Percentiles rank a stretch among this genome's conserved stretches.
These are phyloP conservation scores for Magnaporthiopsis rhizophila DNA, from an alignment of 2,329 filamentous ascomycete species.

Conservation along the genomic window DNA sequence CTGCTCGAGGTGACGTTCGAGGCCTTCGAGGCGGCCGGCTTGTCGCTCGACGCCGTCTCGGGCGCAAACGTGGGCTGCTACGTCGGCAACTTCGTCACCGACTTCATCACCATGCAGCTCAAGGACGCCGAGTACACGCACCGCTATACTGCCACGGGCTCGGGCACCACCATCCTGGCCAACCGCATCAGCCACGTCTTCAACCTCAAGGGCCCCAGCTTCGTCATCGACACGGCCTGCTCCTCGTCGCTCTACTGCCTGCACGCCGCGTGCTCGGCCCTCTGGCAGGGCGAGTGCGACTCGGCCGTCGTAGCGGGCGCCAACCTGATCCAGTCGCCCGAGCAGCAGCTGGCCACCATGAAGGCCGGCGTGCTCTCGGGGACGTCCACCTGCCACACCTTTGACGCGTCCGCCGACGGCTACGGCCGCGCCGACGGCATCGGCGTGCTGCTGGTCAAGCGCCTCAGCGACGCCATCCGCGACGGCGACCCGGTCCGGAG, in stretches of 20 bases:
- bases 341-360: neutral
- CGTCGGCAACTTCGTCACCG: slow-evolving; percentile 15
- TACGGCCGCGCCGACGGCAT: slow-evolving; percentile 56
- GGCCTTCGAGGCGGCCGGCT: slow-evolving; percentile 22
- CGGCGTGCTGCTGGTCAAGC: slow-evolving; percentile 48
- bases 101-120: slow-evolving; percentile 10
- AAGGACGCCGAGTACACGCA: too few relatives aligned
- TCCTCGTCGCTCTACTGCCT: slow-evolving; percentile 26
- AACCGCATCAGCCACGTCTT: slow-evolving; percentile 3
- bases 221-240: slow-evolving; percentile 4
- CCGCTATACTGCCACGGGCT: neutral
- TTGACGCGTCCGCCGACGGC: slow-evolving; percentile 37
- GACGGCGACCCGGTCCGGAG: slow-evolving; percentile 47
- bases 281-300: neutral
- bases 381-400: slow-evolving; percentile 19
- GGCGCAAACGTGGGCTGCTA: slow-evolving; percentile 16
- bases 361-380: slow-evolving; percentile 5
- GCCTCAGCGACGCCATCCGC: slow-evolving; percentile 41
- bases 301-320: neutral
- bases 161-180: slow-evolving; percentile 1
- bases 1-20: slow-evolving; percentile 28
- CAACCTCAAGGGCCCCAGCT: slow-evolving; percentile 1
- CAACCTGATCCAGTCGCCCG: slow-evolving; percentile 9
- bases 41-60: slow-evolving; percentile 12
- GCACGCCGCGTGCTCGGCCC: slow-evolving; percentile 31